Evolutionary conservation across 2,329 filamentous ascomycete genomes (phyloP), one percentile per base, ranked within the genome.

Genomic region (Colletotrichum shisoi): DNA sequence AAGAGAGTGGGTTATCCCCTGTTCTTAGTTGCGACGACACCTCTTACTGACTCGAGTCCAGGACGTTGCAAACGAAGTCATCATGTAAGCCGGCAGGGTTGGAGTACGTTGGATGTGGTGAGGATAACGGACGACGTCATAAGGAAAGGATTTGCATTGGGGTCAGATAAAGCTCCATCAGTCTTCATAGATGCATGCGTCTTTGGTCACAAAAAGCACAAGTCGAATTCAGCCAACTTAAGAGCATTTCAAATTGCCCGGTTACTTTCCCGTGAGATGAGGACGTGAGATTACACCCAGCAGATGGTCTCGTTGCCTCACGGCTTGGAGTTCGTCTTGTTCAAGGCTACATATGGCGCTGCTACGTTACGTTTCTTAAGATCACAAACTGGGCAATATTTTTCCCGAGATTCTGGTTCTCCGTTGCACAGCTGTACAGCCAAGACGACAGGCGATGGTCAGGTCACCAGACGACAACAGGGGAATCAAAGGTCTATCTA

Each of bases 11-110:
- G 91, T 86, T 45, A 44, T 40, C 24, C 21, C 1, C 44, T 34
- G 21, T 57, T 45, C 12, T 24, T 42, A 51, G 5, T 8, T 37
- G 24, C 53, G n/a, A 24, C 53, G n/a, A 24, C 54, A 63, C 40
- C 21, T 48, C 31, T n/a, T 63, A 57, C 71, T 75, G 78, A 80
- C 70, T 63, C 67, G 65, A 61, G 13, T 48, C n/a, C 71, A 93
- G 90, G 93, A 96, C 78, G 93, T 96, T 67, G 80, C 88, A 70
- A 94, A 94, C 74, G 88, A 90, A 77, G 92, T 97, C 75, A 97
- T 97, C 78, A 97, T 97, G 94, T 97, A 87, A 84, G 52, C 37
- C 24, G 45, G 40, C 13, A 57, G 54, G 15, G 39, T 52, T 13
- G 27, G 44, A 9, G 46, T 15, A 34, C 13, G 34, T 58, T 49